Evolutionary conservation across 345 rosid genomes (phyloP), one percentile per base, ranked within the genome.

Genomic region (Pelargonium nanum): DNA sequence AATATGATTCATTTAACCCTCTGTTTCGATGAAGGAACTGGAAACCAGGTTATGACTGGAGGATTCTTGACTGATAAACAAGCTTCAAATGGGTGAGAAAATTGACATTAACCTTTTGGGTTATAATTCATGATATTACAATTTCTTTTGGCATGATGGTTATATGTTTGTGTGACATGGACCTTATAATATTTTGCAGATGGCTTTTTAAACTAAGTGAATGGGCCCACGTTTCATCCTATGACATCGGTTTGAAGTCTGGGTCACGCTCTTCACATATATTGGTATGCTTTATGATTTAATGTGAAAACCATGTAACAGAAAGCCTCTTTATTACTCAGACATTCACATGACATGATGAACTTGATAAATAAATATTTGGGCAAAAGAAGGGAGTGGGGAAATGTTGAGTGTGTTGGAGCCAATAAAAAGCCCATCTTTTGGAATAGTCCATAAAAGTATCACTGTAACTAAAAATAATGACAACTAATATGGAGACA

Each of bases 131-230:
- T 58, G 30, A 12, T 62, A 2, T 22, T 59, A 10, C 22, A 12
- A 4, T 51, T 52, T 71, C 21, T 48, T 15, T 59, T 59, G 22
- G n/a, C 52, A 51, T 66, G 52, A 55, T 58, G 59, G 16, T 55
- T 59, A 21, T 30, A 32, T 13, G 56, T 28, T 22, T 26, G 19
- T 16, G 19, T 56, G 59, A 56, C 13, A 16, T 48, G 19, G 20
- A 22, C 69, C 40, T 53, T 24, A 25, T 59, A 56, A 20, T 53
- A 25, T 62, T 67, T 51, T 51, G 26, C 68, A 92, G 96, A 79
- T 89, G 98, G 98, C 81, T 87, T 73, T 89, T 92, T 58, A 92
- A 89, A 72, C 85, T 92, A 62, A 86, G 96, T 76, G 98, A 92
- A 72, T 92, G 98, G 98, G 85, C 87, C 63, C 88, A 85, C 63